Conservation (phyloP, 2,329 filamentous ascomycete species). For the Alternaria arbusti region DNA sequence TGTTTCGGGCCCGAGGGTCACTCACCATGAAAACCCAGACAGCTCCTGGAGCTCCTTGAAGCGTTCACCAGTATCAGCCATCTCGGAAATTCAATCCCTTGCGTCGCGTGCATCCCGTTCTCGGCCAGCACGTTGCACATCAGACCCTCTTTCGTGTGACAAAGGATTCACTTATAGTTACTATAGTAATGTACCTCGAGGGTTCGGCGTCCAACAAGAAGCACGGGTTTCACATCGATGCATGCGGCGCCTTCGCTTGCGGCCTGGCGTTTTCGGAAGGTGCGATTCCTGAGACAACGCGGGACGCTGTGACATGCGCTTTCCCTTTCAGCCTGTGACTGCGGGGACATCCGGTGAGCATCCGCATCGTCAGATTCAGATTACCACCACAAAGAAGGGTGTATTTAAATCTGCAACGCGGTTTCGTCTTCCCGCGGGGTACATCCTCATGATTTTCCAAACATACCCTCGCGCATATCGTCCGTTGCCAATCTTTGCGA, state of each 20-base stretch:
- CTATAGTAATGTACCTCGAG: slow-evolving; percentile 13
- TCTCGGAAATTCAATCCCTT: background rate
- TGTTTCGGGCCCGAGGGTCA: slow-evolving; percentile 4
- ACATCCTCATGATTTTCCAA: slow-evolving; percentile 1
- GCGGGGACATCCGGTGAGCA: slow-evolving; percentile 11
- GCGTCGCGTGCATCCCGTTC: background rate
- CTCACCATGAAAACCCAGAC: slow-evolving; percentile 10
- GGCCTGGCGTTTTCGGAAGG: slow-evolving; percentile 5
- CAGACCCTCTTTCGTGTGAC: slow-evolving; percentile 7
- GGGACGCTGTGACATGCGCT: slow-evolving; percentile 14
- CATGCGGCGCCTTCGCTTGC: slow-evolving; percentile 8
- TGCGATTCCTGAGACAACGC: slow-evolving; percentile 12
- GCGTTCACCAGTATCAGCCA: slow-evolving; percentile 1
- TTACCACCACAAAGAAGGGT: background rate
- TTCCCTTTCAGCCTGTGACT: slow-evolving; percentile 1
- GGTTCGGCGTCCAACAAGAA: background rate
- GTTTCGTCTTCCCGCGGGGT: slow-evolving; percentile 3
- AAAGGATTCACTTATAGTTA: slow-evolving; percentile 9
- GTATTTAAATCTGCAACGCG: background rate
- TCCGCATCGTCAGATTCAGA: slow-evolving; percentile 1
- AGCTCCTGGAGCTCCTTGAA: background rate
- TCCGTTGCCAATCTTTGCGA: background rate
- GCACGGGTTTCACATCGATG: slow-evolving; percentile 9
- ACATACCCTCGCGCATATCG: background rate
- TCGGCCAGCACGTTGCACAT: slow-evolving; percentile 8